phyloP scores from a whole-genome alignment of 2,329 filamentous ascomycete species.

The Fusarium sp. region DNA sequence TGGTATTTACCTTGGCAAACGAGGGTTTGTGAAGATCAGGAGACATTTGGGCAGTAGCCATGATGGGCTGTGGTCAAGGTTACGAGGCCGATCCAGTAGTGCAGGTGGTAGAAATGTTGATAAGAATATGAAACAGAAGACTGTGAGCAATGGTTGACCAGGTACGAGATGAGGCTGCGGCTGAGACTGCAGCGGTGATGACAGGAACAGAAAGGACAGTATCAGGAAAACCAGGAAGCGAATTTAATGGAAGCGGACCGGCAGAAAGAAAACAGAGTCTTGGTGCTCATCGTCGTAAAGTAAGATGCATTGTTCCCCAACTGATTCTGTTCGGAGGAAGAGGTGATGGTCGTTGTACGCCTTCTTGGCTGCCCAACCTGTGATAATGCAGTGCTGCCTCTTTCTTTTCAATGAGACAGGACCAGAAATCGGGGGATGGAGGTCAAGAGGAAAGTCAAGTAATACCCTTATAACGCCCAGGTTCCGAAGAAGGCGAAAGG shows the following conservation, averaged over 20 bases:
- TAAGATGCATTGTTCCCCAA: slow-evolving; percentile 48
- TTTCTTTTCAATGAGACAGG: slow-evolving; percentile 27
- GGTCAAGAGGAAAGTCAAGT: slow-evolving; percentile 8
- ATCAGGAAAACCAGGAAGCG: slow-evolving; percentile 59
- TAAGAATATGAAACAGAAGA: slow-evolving; percentile 26
- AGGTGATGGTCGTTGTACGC: slow-evolving; percentile 25
- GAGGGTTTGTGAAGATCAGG: slow-evolving; percentile 67
- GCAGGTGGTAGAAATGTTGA: slow-evolving; percentile 30
- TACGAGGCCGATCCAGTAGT: slow-evolving; percentile 34
- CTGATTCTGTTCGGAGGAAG: slow-evolving; percentile 30
- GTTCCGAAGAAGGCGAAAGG: slow-evolving; percentile 23
- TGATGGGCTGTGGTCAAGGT: slow-evolving; percentile 43
- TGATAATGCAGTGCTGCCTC: slow-evolving; percentile 8
- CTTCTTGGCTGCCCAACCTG: slow-evolving; percentile 29
- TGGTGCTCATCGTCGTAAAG: slow-evolving; percentile 65
- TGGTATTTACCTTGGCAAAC: slow-evolving; percentile 74
- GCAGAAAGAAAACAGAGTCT: slow-evolving; percentile 57
- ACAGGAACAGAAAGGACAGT: slow-evolving; percentile 46
- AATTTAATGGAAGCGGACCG: slow-evolving; percentile 63
- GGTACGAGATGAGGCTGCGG: slow-evolving; percentile 33
- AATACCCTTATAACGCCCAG: slow-evolving; percentile 26
- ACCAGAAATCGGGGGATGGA: slow-evolving; percentile 20
- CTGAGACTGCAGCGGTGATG: slow-evolving; percentile 35
- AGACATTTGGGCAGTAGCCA: slow-evolving; percentile 59
- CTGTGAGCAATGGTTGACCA: slow-evolving; percentile 24